A percentile compares a stretch with the other conserved stretches of the same genome.
phyloP scores from a whole-genome alignment of 345 rosid genomes.

The Hevea brasiliensis region DNA sequence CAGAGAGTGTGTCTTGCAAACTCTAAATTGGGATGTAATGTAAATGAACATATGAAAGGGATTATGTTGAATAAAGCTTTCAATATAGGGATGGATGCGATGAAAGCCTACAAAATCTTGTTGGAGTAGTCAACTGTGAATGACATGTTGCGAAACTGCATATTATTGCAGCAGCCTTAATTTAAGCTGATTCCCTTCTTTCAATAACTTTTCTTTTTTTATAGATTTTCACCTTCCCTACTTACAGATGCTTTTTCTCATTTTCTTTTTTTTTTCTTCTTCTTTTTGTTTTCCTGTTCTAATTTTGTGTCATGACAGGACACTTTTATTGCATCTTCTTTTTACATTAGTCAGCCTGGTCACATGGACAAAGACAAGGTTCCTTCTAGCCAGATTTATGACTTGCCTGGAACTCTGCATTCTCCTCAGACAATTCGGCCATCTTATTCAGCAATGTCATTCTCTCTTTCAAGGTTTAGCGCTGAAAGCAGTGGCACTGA shows the following conservation, averaged over 20 bases:
- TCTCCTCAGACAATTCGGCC: slow-evolving; percentile 28
- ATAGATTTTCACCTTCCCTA: neutral
- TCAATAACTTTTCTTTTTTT: neutral
- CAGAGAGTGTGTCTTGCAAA: neutral
- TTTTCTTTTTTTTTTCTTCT: neutral
- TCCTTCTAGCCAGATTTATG: slow-evolving; percentile 22
- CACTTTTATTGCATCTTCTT: slow-evolving; percentile 23
- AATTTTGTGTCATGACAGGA: slow-evolving; percentile 25
- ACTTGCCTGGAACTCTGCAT: slow-evolving; percentile 14
- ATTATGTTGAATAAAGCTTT: neutral
- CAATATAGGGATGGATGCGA: neutral
- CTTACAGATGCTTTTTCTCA: neutral
- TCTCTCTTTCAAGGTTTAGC: slow-evolving; percentile 43
- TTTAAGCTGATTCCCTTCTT: neutral
- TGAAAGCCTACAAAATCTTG: neutral
- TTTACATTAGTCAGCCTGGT: slow-evolving; percentile 9
- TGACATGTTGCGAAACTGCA: neutral
- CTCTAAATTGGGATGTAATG: neutral
- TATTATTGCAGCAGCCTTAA: no score
- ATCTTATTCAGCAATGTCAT: slow-evolving; percentile 42
- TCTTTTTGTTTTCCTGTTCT: neutral
- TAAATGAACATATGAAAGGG: neutral
- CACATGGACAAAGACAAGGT: slow-evolving; percentile 22
- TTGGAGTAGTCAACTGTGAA: neutral
- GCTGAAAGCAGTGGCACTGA: slow-evolving; percentile 38